Evolutionary conservation across 2,329 filamentous ascomycete genomes (phyloP), one percentile per base, ranked within the genome.

Genomic region (Penicillium sp.): DNA sequence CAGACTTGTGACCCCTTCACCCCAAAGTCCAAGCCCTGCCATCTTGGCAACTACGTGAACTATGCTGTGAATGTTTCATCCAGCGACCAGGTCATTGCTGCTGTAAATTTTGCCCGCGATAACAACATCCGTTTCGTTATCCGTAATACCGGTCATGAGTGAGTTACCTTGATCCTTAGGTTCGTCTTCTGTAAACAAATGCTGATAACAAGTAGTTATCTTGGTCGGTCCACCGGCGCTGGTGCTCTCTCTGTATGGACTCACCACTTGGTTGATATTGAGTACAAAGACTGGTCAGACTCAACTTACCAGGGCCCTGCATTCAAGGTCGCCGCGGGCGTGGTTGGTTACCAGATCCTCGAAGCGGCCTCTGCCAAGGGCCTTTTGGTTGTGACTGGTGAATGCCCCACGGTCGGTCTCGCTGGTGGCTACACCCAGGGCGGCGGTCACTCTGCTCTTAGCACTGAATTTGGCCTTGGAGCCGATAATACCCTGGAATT

Each of bases 341-440:
- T 83, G 0, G 70, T 77, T 52, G 81, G 82, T 62, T 75, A 65
- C 39, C 75, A 82, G 10, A 65, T 81, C 0, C 79, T 84, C 52
- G 66, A 74, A 1, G 71, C 74, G n/a, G 75, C 80, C 0, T 69
- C 77, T 47, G 66, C 72, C 9, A 64, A 75, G 58, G 76, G 79
- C 47, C 69, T 82, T 14, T 76, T 76, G 0, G 70, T 85, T 4
- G 79, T 87, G 0, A 80, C 79, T 0, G 84, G 84, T 6, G 78
- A 78, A 4, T 78, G 77, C 19, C 78, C 77, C 1, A 81, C 80
- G 0, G 83, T 87, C 10, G 84, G 83, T 7, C 62, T 84, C 4
- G 79, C 81, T 0, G 84, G 84, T 32, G 84, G 84, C 2, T 87
- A 81, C 61, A 79, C 76, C 7, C 81, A 84, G 66, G 84, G 83